Base-by-base conservation (phyloP, 2,329 filamentous ascomycete species). In the Rhynchosporium agropyri region DNA sequence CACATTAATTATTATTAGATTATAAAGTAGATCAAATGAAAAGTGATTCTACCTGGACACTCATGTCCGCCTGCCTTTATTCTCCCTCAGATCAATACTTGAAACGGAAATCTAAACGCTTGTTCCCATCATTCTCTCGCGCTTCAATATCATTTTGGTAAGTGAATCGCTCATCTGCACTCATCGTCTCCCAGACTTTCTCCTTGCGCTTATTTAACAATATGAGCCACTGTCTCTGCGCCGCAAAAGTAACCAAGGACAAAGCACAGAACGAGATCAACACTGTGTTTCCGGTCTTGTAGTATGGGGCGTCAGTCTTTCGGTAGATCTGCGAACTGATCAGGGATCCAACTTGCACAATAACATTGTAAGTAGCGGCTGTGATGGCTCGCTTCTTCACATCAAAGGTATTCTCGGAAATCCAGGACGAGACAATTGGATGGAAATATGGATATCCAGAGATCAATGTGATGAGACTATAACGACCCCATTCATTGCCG, bases 291-390 rank as follows among this genome's bases (percentile, higher is more conserved):
- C 84, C 85, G 0, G 79, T 77, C 5, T 77, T 74, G 66, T 87
- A 87, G 3, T 77, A 73, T 0, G 84, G 84, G 12, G 65, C 67
- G 68, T 71, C 77, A 75, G 68, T 74, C 3, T 79, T 73, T 5
- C 79, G 74, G 65, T 83, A 83, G 15, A 72, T 65, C 13, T 73
- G 71, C 2, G 70, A 60, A 4, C 64, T 62, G 12, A 69, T 78
- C 38, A 81, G 77, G 0, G 72, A 74, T n/a, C 76, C 74, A 0
- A 76, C 74, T 67, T 82, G 80, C 1, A 79, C 76, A 33, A 75
- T 78, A 79, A 82, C 82, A 69, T 88, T 89, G 74, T 89, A 89
- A n/a, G 85, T 75, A 0, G 84, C 86, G 0, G 84, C 82, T 0
- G 84, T 84, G 1, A 90, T 84, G 1, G 86, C 84, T 6, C 86